Conservation (phyloP, 768 basidiomycete genomes). For the Suillus subluteus region DNA sequence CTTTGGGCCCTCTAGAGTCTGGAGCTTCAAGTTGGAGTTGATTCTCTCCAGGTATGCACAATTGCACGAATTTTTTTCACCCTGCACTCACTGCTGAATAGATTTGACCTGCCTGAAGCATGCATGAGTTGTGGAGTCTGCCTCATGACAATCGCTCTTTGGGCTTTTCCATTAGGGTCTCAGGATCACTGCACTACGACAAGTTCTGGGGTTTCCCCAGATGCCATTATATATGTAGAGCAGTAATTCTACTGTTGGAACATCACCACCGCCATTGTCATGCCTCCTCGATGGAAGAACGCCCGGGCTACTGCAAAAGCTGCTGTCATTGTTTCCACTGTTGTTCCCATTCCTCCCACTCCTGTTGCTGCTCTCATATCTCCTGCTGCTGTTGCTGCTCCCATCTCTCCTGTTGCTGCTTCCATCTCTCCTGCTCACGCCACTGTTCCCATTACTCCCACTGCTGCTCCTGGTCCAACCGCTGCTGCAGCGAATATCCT, state of each 20-base stretch:
- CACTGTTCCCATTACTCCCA: not conserved
- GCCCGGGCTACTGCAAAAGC: not conserved
- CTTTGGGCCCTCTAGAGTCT: too few species aligned
- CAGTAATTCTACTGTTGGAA: not conserved
- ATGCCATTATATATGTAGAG: too few species aligned
- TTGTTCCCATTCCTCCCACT: not conserved
- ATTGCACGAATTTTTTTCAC: too few species aligned
- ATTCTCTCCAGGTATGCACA: too few species aligned
- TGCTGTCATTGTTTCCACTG: not conserved
- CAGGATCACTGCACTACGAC: not conserved
- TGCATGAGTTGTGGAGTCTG: too few species aligned
- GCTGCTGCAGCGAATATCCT: not conserved
- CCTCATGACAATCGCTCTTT: too few species aligned
- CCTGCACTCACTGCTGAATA: too few species aligned
- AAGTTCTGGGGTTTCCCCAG: not conserved
- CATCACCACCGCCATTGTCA: not conserved
- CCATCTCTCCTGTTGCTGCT: not conserved
- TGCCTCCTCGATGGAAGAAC: not conserved
- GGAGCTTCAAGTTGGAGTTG: too few species aligned
- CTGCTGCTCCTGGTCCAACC: not conserved
- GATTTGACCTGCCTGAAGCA: too few species aligned
- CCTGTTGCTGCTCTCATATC: too few species aligned
- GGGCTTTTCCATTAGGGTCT: not conserved
- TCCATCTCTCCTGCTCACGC: not conserved
- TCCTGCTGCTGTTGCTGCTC: not conserved